These are phyloP conservation scores for Pistacia atlantica DNA, from an alignment of 345 rosid species.

Conservation along the genomic window DNA sequence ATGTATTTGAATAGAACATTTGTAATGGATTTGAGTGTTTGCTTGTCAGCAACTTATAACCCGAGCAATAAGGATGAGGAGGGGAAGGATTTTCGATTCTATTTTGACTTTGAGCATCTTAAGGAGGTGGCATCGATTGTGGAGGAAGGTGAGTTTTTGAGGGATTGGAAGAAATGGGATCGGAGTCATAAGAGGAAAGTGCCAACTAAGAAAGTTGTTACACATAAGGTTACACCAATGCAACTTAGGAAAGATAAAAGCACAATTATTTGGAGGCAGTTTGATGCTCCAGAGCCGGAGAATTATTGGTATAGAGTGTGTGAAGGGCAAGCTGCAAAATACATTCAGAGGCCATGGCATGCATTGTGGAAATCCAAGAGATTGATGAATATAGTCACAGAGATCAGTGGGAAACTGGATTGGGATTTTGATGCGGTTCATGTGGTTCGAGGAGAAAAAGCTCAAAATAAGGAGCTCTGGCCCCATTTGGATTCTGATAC, in stretches of 20 bases:
- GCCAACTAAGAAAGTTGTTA: slow-evolving; percentile 71
- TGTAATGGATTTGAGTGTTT: slow-evolving; percentile 87
- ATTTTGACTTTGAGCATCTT: slow-evolving; percentile 91
- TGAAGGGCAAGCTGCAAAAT: slow-evolving; percentile 80
- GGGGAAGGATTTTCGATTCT: slow-evolving; percentile 85
- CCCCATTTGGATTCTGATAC: slow-evolving; percentile 86
- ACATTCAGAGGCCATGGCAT: slow-evolving; percentile 81
- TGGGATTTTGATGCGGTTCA: slow-evolving; percentile 95
- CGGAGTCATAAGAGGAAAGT: slow-evolving; percentile 68
- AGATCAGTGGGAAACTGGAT: slow-evolving; percentile 85
- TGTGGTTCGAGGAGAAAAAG: slow-evolving; percentile 92
- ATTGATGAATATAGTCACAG: slow-evolving; percentile 85
- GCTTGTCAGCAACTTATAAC: slow-evolving; percentile 65
- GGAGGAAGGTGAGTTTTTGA: slow-evolving; percentile 76
- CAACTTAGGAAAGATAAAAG: slow-evolving; percentile 79
- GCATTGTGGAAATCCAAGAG: slow-evolving; percentile 94
- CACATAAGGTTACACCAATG: slow-evolving; percentile 65
- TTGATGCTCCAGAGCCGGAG: slow-evolving; percentile 80
- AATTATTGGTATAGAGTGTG: slow-evolving; percentile 96
- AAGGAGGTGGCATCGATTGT: slow-evolving; percentile 78
- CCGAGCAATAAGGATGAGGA: slow-evolving; percentile 74
- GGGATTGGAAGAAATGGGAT: slow-evolving; percentile 89
- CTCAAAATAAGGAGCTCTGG: slow-evolving; percentile 80
- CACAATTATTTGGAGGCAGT: slow-evolving; percentile 86
- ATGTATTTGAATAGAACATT: slow-evolving; percentile 89